Evolutionary conservation across 768 basidiomycete species (phyloP), one percentile per base, ranked within the genome.

Genomic region (Panus rudis): DNA sequence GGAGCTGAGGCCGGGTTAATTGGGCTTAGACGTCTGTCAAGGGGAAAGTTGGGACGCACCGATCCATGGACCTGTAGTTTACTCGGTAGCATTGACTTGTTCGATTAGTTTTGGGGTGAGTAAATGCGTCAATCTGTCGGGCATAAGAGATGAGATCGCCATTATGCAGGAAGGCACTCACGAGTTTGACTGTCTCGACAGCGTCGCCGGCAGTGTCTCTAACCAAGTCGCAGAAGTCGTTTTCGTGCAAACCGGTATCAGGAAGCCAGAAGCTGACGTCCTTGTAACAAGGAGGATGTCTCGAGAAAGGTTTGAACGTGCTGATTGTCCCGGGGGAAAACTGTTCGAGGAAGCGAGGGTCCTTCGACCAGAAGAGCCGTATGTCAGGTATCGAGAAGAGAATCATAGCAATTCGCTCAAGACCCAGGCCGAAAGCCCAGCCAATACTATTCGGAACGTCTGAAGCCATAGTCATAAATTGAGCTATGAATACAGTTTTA

Each of bases 381-480:
- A 99, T 98, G 62, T 99, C 96, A 7, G 94, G 96, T 41, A 99
- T 94, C 12, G 83, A 84, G 67, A 84, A 98, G 37, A 99, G 78
- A 48, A 98, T 80, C 96, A 99, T 99, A 13, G 93, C 92, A 50
- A 98, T 93, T 24, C 96, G 79, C 59, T 99, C 96, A 33, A 99
- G 74, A 4, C 96, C 96, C 41, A 99, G 81, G 20, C 96, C 96
- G 56, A 97, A 98, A 0, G 96, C 96, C 94, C 96, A 99, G 21
- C 92, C 91, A 53, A 91, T 78, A 58, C 94, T 93, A 56, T 87
- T 66, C 1, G 73, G 67, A 2, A 94, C 78, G 48, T 76, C 94
- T 14, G 17, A 35, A 13, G 24, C 6, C 4, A 26, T 6, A n/a
- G n/a, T n/a, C n/a, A 27, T 3, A 19, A 20, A 11, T 11, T 11